These are phyloP conservation scores for Durio zibethinus DNA, from an alignment of 345 rosid genomes.

Conservation along the genomic window DNA sequence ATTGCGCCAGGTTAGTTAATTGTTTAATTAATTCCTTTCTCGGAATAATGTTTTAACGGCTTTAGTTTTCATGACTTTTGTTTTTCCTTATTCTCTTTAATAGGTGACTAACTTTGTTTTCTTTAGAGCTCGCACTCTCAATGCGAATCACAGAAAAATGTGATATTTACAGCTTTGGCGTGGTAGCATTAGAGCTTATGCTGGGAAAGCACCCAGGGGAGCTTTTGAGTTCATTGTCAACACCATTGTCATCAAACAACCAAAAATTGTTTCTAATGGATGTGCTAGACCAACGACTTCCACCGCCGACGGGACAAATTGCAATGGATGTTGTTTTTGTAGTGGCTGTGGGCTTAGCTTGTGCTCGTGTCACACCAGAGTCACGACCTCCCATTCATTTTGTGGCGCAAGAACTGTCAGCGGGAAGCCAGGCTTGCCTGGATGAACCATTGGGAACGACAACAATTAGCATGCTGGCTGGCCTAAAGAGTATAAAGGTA, in stretches of 20 bases:
- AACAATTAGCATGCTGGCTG: constrained; percentile 30
- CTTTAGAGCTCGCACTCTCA: constrained; percentile 42
- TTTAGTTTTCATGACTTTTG: not conserved
- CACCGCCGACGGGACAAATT: constrained; percentile 36
- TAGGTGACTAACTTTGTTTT: constrained; percentile 27
- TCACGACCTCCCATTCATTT: constrained; percentile 51
- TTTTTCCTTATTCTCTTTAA: not conserved
- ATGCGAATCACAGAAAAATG: constrained; percentile 48
- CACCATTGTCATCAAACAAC: not conserved
- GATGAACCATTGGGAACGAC: constrained; percentile 30
- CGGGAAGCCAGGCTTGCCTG: constrained; percentile 30
- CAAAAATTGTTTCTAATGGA: constrained; percentile 33
- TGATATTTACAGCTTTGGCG: constrained; percentile 65
- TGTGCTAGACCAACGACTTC: constrained; percentile 45
- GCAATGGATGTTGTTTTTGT: constrained; percentile 46
- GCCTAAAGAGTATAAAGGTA: constrained; percentile 18
- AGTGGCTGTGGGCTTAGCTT: constrained; percentile 39
- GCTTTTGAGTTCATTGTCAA: constrained; percentile 33
- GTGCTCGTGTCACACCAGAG: constrained; percentile 38
- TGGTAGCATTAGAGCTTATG: constrained; percentile 60
- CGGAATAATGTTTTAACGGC: not conserved
- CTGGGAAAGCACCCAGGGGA: constrained; percentile 67
- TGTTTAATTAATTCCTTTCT: not conserved
- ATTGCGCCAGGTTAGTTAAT: not conserved
- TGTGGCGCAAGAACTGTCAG: constrained; percentile 55